phyloP scores from a whole-genome alignment of 768 basidiomycete species.

The Serendipita vermifera region DNA sequence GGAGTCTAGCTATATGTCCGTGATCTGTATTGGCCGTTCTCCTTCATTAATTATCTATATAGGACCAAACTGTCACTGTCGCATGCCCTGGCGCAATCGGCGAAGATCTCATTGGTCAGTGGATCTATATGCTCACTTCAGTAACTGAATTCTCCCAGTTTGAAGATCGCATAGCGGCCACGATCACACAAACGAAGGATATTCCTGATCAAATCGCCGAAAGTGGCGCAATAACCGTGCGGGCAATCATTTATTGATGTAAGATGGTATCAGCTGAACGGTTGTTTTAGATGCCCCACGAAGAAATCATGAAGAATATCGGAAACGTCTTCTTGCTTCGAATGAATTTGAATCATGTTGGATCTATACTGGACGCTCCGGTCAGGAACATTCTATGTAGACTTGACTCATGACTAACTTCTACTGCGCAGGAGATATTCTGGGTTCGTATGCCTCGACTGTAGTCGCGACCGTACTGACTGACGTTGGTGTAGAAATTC shows the following conservation, averaged over 20 bases:
- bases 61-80: constrained; percentile 96
- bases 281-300: constrained; percentile 25
- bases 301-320: constrained; percentile 96
- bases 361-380: constrained; percentile 92
- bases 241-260: constrained; percentile 27
- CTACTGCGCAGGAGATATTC: constrained; percentile 61
- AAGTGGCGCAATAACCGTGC: constrained; percentile 77
- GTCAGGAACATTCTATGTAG: constrained; percentile 32
- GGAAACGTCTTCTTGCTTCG: constrained; percentile 86
- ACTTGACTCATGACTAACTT: constrained; percentile 10
- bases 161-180: constrained; percentile 81
- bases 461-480: too few relatives aligned
- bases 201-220: constrained; percentile 88
- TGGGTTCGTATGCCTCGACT: constrained; percentile 79
- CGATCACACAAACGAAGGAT: constrained; percentile 93
- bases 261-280: constrained; percentile 7
- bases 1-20: constrained; percentile 91
- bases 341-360: constrained; percentile 90
- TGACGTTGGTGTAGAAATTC: constrained; percentile 47
- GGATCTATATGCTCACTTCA: not conserved
- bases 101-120: constrained; percentile 82
- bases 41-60: constrained; percentile 9
- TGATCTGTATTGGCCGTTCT: constrained; percentile 15
- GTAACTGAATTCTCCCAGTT: constrained; percentile 37
- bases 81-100: constrained; percentile 89